Base-by-base conservation (phyloP, 1,284 basidiomycete genomes). In the Meira miltonrushii region DNA sequence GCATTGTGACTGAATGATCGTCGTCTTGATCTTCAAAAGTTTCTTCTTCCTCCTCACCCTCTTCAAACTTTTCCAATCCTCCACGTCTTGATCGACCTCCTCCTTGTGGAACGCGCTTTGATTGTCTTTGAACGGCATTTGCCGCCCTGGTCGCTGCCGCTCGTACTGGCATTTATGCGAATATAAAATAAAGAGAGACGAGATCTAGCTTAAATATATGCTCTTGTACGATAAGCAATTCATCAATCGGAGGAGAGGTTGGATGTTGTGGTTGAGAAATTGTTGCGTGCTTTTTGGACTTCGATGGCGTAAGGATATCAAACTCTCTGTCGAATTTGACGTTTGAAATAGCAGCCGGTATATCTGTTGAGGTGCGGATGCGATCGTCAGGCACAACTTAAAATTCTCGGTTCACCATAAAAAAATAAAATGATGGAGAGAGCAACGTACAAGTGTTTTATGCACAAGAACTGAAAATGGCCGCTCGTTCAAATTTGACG, bases 91-190 rank as follows among this genome's bases (percentile, higher is more conserved):
- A 13, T 2, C n/a, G 12, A 48, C 46, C 23, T 21, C 41, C n/a
- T 43, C 41, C n/a, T 43, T 21, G 15, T 43, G n/a, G 41, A 21
- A 15, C n/a, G 19, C 25, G 17, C 21, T 43, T 19, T 12, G 17
- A n/a, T 23, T 48, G 17, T 12, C 12, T 23, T 48, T 19, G 17
- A 13, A 23, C n/a, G 12, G 19, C 50, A 13, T n/a, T 19, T 39
- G 50, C 50, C 19, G 23, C 50, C 17, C 21, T 33, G 21, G 50
- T 28, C 15, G 50, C 50, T 53, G 50, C 50, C 23, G 23, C 23
- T 39, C 50, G 37, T 15, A 33, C 28, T 33, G 28, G 28, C 28
- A 33, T 33, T 3, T 33, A 33, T 33, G 28, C 28, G 28, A 33
- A 33, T 4, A 33, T 33, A 33, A 33, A 33, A n/a, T n/a, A n/a